These are phyloP conservation scores for Lathyrus oleraceus DNA, from an alignment of 306 rosid genomes.

Conservation along the genomic window DNA sequence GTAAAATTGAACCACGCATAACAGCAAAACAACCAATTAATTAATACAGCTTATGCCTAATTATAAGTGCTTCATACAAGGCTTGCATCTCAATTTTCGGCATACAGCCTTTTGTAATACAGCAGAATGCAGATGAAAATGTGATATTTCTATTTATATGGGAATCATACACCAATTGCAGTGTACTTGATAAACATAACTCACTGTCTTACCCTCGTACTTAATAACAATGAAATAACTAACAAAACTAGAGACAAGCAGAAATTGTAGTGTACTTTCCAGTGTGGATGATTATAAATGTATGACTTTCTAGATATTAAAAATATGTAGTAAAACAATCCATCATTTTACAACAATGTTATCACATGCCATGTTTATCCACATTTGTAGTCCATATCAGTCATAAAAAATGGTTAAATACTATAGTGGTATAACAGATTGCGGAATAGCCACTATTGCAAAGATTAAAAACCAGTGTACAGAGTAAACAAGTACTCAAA, in stretches of 20 bases:
- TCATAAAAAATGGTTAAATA: not conserved
- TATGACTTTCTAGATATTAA: not conserved
- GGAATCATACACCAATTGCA: not conserved
- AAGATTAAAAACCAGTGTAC: not conserved
- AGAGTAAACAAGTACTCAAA: not conserved
- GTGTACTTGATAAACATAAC: not conserved
- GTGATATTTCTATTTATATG: not conserved
- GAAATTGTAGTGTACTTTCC: too few relatives aligned
- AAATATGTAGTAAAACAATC: not conserved
- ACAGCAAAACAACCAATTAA: slow-evolving; percentile 7
- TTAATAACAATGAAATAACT: not conserved
- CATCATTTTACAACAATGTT: slow-evolving; percentile 1
- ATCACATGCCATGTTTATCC: slow-evolving; percentile 7
- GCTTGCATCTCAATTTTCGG: not conserved
- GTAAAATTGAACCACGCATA: not conserved
- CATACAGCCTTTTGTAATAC: not conserved
- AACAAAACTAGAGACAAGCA: slow-evolving; percentile 3
- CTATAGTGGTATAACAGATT: not conserved
- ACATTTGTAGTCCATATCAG: not conserved
- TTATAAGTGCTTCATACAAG: slow-evolving; percentile 6
- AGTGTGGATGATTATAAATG: not conserved
- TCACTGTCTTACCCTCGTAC: not conserved
- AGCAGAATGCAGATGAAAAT: slow-evolving; percentile 6
- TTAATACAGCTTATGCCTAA: slow-evolving; percentile 5
- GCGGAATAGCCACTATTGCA: not conserved